Conservation (phyloP, 2,329 filamentous ascomycete species). For the Berkeleyomyces basicola region DNA sequence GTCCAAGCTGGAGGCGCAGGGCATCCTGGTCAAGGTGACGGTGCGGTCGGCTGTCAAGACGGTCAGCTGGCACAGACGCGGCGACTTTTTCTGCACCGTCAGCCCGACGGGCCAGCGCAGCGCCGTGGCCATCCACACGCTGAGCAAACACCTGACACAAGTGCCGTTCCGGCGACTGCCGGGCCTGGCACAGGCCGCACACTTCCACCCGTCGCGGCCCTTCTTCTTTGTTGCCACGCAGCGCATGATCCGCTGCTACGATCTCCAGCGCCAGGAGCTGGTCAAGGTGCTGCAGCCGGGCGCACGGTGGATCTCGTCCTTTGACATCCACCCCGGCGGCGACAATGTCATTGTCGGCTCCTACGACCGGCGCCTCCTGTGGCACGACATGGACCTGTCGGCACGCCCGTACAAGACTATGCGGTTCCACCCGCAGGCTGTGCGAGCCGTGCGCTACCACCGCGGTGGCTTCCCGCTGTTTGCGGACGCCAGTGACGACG, state of each 20-base stretch:
- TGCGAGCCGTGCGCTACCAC: constrained; percentile 79
- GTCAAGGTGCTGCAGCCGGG: constrained; percentile 88
- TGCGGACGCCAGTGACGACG: constrained; percentile 89
- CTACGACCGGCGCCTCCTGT: constrained; percentile 83
- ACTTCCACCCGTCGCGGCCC: constrained; percentile 86
- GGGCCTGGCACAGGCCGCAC: constrained; percentile 67
- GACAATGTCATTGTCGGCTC: constrained; percentile 90
- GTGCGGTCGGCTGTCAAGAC: constrained; percentile 71
- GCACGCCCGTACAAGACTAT: constrained; percentile 89
- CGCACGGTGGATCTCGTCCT: constrained; percentile 80
- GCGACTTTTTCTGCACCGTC: constrained; percentile 87
- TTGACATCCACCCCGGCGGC: constrained; percentile 83
- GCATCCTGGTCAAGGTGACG: constrained; percentile 65
- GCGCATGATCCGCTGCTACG: constrained; percentile 82
- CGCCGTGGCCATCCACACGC: constrained; percentile 83
- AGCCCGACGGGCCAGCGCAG: constrained; percentile 62
- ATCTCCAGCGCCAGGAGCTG: constrained; percentile 78
- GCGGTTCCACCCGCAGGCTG: constrained; percentile 83
- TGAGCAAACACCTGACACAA: constrained; percentile 89
- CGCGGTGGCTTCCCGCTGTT: constrained; percentile 65
- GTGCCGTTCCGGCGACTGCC: constrained; percentile 71
- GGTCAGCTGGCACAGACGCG: constrained; percentile 82
- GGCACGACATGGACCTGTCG: constrained; percentile 92
- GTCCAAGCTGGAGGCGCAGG: constrained; percentile 53
- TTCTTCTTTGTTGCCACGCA: constrained; percentile 95